Evolutionary conservation across 352 stramenopile genomes (phyloP).

Genomic region (Bremia lactucae): DNA sequence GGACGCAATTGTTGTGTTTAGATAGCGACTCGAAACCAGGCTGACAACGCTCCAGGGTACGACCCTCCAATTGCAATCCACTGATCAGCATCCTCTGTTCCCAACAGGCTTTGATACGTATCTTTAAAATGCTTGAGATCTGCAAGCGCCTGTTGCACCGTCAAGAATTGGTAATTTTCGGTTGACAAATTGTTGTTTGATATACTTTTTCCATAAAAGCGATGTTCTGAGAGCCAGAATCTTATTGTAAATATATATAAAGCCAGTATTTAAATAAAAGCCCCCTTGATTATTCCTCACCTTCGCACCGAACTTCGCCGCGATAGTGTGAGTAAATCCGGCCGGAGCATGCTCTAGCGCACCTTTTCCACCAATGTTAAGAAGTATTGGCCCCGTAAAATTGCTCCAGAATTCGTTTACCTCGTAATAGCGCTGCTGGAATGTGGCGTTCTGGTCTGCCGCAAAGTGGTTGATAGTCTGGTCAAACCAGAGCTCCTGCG

Average conservation of each 20-base stretch:
- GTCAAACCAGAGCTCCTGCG: conserved; percentile 51
- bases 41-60: conserved; percentile 70
- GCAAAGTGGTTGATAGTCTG: conserved; percentile 62
- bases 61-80: conserved; percentile 77
- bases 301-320: conserved; percentile 68
- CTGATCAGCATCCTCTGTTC: conserved; percentile 20
- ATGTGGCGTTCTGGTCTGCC: conserved; percentile 24
- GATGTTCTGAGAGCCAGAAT: conserved; percentile 80
- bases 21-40: conserved; percentile 81
- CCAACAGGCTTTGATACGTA: conserved; percentile 37
- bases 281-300: conserved; percentile 7
- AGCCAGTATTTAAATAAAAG: no score
- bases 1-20: conserved; percentile 58
- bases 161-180: conserved; percentile 63
- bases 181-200: conserved; percentile 68
- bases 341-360: conserved; percentile 41
- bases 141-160: conserved; percentile 75
- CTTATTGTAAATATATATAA: conserved; percentile 10
- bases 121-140: conserved; percentile 82
- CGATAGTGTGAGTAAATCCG: conserved; percentile 65
- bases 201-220: conserved; percentile 81
- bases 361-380: conserved; percentile 81
- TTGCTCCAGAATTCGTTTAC: conserved; percentile 45
- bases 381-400: conserved; percentile 54
- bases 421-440: conserved; percentile 73